Base-by-base conservation (phyloP, 805 yeast genomes). In the Pichia heedii region DNA sequence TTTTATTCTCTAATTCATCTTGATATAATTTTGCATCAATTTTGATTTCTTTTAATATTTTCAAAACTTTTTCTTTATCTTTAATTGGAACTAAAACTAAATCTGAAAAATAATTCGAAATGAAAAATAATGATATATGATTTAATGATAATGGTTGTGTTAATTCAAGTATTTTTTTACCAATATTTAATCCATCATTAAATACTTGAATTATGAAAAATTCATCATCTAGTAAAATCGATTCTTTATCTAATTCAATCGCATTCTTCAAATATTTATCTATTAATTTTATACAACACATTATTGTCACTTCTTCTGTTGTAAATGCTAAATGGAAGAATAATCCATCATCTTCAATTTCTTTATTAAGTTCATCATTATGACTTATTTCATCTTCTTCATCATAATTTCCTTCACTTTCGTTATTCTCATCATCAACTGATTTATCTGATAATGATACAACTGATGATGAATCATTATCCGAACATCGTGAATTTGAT, bases 321-420 rank as follows among this genome's bases (percentile, higher is more conserved):
- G 83, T 76, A 52, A 75, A 73, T 2, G 83, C 80, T 30, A 80
- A 65, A 54, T 77, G 83, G 53, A 77, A 73, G 54, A 80, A 78
- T 40, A 56, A 54, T 27, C 69, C 68, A 41, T 67, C 74, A 24
- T 65, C 71, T 2, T 60, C 59, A 16, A 52, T 52, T 20, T 53
- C 56, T 5, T 39, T 5, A 18, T 4, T 16, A 22, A 22, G 20
- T n/a, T 15, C 24, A 36, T 36, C 13, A 12, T 38, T 24, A 12
- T n/a, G 26, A 26, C 6, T 20, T 19, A 7, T 29, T 24, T 8
- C 11, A 24, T 24, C 11, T 24, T 24, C n/a, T n/a, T n/a, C n/a
- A 5, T 42, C 32, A 29, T 20, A 22, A 18, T 24, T 22, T 13
- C 21, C 22, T 22, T 20, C 32, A 13, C 12, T 22, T 5, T 40